Conservation (phyloP, 768 basidiomycete species). For the Leccinum ochraceum region DNA sequence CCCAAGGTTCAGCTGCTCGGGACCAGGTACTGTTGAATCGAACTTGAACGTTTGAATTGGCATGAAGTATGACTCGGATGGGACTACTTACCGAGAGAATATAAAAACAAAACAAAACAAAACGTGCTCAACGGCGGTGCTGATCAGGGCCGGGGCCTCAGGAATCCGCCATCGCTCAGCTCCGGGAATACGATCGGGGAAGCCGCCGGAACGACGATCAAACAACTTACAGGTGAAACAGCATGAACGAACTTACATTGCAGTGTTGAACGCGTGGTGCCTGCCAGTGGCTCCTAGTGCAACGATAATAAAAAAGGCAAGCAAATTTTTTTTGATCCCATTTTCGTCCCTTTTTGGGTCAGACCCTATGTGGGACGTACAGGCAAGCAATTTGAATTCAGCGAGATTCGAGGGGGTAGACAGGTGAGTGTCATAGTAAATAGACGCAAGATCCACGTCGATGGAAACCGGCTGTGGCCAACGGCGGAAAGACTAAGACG, state of each 20-base stretch:
- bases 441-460: not conserved
- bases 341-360: no score
- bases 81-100: no score
- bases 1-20: not conserved
- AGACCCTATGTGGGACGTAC: no score
- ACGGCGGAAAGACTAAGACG: not conserved
- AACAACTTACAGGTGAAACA: not conserved
- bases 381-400: not conserved
- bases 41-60: not conserved
- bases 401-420: not conserved
- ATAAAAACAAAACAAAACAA: not conserved
- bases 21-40: no score
- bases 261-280: no score
- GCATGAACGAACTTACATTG: not conserved
- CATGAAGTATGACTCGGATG: no score
- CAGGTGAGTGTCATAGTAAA: not conserved
- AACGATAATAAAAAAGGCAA: not conserved
- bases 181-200: no score
- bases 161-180: not conserved
- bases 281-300: no score
- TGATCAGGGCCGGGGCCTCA: not conserved
- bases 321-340: no score
- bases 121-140: not conserved
- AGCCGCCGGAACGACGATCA: not conserved
- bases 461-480: no score